Evolutionary conservation across 2,329 filamentous ascomycete species (phyloP), one percentile per base, ranked within the genome.

Genomic region (Colletotrichum theobromicola): DNA sequence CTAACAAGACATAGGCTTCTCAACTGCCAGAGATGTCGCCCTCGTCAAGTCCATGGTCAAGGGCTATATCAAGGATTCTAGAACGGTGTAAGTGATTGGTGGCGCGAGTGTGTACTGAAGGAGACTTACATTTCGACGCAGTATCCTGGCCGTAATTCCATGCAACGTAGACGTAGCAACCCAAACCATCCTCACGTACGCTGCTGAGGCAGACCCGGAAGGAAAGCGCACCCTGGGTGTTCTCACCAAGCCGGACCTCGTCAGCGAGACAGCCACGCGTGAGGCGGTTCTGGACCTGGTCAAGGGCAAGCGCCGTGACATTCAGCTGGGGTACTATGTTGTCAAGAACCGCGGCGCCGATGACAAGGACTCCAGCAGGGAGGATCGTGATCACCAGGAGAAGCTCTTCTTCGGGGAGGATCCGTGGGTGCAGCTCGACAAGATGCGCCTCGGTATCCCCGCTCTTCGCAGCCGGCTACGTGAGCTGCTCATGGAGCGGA

Each of bases 21-120:
- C 85, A 87, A 78, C 76, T 15, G 72, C 76, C 13, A 28, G 24
- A 16, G 57, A 70, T n/a, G 77, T 69, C n/a, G 32, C 32, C 4
- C 73, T 76, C 42, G 73, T 75, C 37, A 75, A 74, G 37, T 53
- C 57, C 7, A 76, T 77, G 75, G 74, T 89, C 0, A 82, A 83
- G 35, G 77, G 76, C 0, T 89, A 89, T 69, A 89, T 90, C 72
- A 78, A 82, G 7, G 81, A 89, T 30, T 75, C 77, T 0, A 82
- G 88, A 0, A 90, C 88, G 3, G 89, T 90, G 80, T 74, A 81
- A 79, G n/a, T n/a, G n/a, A n/a, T n/a, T n/a, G n/a, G n/a, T n/a
- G n/a, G n/a, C n/a, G n/a, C n/a, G n/a, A n/a, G n/a, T n/a, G n/a
- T n/a, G n/a, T n/a, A n/a, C n/a, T n/a, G n/a, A n/a, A n/a, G n/a